A percentile compares a stretch with the other conserved stretches of the same genome.
Evolutionary conservation across 768 basidiomycete genomes (phyloP).

Genomic region (Tubosaeta sp.): DNA sequence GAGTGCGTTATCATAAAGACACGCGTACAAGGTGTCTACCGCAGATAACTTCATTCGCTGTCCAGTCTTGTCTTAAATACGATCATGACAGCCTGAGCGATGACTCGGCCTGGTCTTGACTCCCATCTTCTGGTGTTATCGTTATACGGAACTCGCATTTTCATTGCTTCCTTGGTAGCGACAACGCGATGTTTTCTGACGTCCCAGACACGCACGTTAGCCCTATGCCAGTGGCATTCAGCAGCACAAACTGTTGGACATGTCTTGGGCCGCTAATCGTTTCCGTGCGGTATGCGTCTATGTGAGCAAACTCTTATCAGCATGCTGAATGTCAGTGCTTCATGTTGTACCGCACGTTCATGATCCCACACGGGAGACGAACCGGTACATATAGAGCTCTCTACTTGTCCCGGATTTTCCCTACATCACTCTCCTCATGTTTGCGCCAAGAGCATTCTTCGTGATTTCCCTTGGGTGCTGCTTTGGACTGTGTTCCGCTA

Average conservation of each 20-base stretch:
- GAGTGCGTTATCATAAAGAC: no score
- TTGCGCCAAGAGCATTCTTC: not conserved
- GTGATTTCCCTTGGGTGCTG: not conserved
- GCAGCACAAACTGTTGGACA: not conserved
- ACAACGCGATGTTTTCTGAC: no score
- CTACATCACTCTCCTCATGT: not conserved
- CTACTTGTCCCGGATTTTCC: not conserved
- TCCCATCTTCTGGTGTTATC: no score
- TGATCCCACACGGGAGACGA: not conserved
- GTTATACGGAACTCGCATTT: no score
- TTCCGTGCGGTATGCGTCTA: not conserved
- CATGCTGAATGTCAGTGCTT: not conserved
- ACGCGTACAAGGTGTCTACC: no score
- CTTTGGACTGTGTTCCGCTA: conserved; percentile 1
- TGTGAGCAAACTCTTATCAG: not conserved
- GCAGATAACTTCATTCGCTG: no score
- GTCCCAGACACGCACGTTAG: no score
- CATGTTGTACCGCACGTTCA: no score
- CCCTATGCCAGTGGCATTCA: not conserved
- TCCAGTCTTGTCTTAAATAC: no score
- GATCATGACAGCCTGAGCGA: not conserved
- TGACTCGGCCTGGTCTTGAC: no score
- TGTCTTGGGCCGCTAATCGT: no score
- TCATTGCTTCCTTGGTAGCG: no score
- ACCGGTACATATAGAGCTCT: not conserved